Conservation (phyloP, 768 basidiomycete species). For the Lactifluus volemus region DNA sequence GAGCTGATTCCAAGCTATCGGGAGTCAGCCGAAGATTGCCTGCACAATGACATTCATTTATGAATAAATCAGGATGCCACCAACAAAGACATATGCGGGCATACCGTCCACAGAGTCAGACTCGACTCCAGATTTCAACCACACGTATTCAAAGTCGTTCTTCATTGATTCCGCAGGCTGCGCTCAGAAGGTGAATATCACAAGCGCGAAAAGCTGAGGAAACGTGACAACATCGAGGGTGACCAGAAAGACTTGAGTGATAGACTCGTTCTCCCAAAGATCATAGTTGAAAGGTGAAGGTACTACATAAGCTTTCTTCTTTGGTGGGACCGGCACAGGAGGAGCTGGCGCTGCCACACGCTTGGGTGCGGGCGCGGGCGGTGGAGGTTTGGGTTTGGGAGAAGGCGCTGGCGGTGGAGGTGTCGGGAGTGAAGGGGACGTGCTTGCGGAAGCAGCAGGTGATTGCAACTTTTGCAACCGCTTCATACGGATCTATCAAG, state of each 20-base stretch:
- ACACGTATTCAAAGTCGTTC: conserved; percentile 14
- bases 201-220: background rate
- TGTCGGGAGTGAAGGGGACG: conserved; percentile 29
- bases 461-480: conserved; percentile 78
- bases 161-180: conserved; percentile 18
- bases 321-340: conserved; percentile 29
- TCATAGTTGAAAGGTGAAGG: conserved; percentile 42
- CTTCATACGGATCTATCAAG: conserved; percentile 76
- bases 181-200: background rate
- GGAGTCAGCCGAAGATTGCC: conserved; percentile 10
- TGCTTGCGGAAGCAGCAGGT: conserved; percentile 26
- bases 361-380: conserved; percentile 20
- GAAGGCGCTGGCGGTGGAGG: conserved; percentile 26
- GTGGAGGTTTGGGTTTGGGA: conserved; percentile 27
- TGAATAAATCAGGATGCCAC: background rate
- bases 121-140: conserved; percentile 18
- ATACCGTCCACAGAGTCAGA: conserved; percentile 3
- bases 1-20: conserved; percentile 17
- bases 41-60: background rate
- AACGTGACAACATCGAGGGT: conserved; percentile 60
- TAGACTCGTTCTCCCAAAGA: conserved; percentile 66
- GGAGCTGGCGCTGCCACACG: conserved; percentile 25
- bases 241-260: conserved; percentile 62
- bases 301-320: conserved; percentile 38
- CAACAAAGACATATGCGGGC: background rate